Percentiles rank a stretch among this genome's conserved stretches.
These are phyloP conservation scores for Triglochin maritima DNA, from an alignment of 106 monocot genomes.

Conservation along the genomic window DNA sequence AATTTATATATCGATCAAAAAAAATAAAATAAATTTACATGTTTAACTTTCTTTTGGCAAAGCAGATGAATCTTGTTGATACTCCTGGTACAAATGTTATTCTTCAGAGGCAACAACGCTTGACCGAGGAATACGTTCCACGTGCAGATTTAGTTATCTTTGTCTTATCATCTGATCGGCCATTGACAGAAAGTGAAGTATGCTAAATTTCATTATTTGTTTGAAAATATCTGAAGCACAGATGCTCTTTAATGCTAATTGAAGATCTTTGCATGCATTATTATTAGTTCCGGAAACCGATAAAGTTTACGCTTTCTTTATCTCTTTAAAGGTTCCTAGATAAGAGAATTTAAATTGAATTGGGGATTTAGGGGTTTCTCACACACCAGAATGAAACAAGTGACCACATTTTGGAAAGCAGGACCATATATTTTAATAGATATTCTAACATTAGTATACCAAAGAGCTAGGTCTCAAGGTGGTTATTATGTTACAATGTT, in stretches of 20 bases:
- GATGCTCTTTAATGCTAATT: not conserved
- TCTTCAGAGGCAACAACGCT: constrained; percentile 91
- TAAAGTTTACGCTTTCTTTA: not conserved
- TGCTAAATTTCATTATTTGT: not conserved
- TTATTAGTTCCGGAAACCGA: not conserved
- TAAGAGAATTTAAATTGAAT: too few species aligned
- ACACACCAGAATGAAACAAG: not conserved
- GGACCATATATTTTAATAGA: too few species aligned
- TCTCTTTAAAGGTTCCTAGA: not conserved
- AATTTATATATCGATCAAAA: too few species aligned
- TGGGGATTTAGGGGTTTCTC: not conserved
- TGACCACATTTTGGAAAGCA: too few species aligned
- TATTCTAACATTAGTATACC: too few species aligned
- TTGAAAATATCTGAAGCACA: not conserved
- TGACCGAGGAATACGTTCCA: constrained; percentile 96
- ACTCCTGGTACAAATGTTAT: constrained; percentile 99
- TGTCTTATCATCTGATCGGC: constrained; percentile 83
- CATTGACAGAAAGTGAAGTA: constrained; percentile 99
- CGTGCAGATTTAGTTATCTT: constrained; percentile 94
- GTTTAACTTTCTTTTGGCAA: not conserved
- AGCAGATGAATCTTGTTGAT: constrained; percentile 99
- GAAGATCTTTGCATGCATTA: not conserved
- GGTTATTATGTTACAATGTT: too few species aligned
- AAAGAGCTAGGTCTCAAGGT: too few species aligned
- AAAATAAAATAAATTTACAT: too few species aligned